Percentiles rank a stretch among this genome's conserved stretches.
phyloP scores from a whole-genome alignment of 140 eudicot genomes.

The Erigeron philadelphicus region DNA sequence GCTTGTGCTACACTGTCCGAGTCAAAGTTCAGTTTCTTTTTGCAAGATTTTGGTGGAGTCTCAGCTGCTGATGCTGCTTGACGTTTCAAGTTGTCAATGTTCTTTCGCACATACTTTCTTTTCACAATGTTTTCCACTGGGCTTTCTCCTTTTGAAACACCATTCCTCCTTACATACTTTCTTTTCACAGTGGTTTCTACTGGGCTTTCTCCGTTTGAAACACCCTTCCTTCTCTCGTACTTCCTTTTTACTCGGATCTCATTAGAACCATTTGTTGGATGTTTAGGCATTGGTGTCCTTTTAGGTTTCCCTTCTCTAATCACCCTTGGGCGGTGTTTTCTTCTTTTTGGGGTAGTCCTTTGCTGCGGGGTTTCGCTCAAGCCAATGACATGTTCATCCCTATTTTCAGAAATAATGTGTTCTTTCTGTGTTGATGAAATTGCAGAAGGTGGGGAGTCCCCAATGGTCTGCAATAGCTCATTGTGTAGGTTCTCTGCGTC shows the following conservation, averaged over 20 bases:
- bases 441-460: constrained; percentile 26
- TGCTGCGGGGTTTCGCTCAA: constrained; percentile 46
- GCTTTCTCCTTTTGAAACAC: constrained; percentile 10
- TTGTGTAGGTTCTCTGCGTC: constrained; percentile 22
- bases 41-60: constrained; percentile 38
- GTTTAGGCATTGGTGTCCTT: constrained; percentile 14
- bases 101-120: constrained; percentile 44
- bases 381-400: constrained; percentile 22
- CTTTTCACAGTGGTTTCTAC: constrained; percentile 29
- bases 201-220: constrained; percentile 15
- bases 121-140: constrained; percentile 22
- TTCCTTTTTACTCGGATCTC: constrained; percentile 34
- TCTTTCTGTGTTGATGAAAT: constrained; percentile 24
- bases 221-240: constrained; percentile 27
- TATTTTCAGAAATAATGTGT: constrained; percentile 14
- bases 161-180: constrained; percentile 38
- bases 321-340: constrained; percentile 56
- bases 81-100: constrained; percentile 22
- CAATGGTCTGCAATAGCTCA: constrained; percentile 33
- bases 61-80: constrained; percentile 16
- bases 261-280: constrained; percentile 15
- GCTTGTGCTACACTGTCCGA: constrained; percentile 19
- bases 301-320: constrained; percentile 42
- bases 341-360: constrained; percentile 38
- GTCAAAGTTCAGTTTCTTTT: constrained; percentile 46